Evolutionary conservation across 2,329 filamentous ascomycete species (phyloP).

Genomic region (Geosmithia flava): DNA sequence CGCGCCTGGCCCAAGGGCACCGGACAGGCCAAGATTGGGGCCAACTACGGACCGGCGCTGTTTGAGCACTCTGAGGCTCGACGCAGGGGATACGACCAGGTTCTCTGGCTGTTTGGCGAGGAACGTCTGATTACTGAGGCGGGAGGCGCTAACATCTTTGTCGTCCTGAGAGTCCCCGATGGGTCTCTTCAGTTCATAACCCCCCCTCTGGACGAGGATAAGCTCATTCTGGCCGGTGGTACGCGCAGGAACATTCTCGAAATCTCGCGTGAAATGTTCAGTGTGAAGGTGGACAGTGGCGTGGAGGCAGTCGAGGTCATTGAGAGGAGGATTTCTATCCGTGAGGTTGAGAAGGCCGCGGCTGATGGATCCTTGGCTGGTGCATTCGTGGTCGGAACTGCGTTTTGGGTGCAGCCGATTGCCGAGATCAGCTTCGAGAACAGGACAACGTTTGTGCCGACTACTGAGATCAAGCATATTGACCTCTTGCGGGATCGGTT

Average conservation of each 20-base stretch:
- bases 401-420: no score
- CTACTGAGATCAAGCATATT: no score
- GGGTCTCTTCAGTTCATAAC: constrained; percentile 59
- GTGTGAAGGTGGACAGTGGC: constrained; percentile 45
- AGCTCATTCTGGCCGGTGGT: constrained; percentile 77
- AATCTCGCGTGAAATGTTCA: constrained; percentile 52
- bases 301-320: constrained; percentile 50
- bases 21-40: constrained; percentile 83
- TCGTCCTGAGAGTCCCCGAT: constrained; percentile 52
- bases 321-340: constrained; percentile 73
- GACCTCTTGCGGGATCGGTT: no score
- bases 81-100: constrained; percentile 67
- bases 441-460: no score
- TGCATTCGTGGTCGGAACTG: constrained; percentile 78
- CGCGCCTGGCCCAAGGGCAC: constrained; percentile 91
- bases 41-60: constrained; percentile 82
- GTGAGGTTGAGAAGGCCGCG: constrained; percentile 60
- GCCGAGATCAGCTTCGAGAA: no score
- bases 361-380: constrained; percentile 69
- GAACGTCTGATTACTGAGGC: constrained; percentile 78
- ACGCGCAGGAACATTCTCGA: constrained; percentile 71
- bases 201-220: constrained; percentile 61
- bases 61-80: constrained; percentile 67
- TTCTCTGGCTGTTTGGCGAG: constrained; percentile 79
- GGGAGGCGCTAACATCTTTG: constrained; percentile 84